Evolutionary conservation across 2,329 filamentous ascomycete genomes (phyloP).

Genomic region (Sporothrix pallida): DNA sequence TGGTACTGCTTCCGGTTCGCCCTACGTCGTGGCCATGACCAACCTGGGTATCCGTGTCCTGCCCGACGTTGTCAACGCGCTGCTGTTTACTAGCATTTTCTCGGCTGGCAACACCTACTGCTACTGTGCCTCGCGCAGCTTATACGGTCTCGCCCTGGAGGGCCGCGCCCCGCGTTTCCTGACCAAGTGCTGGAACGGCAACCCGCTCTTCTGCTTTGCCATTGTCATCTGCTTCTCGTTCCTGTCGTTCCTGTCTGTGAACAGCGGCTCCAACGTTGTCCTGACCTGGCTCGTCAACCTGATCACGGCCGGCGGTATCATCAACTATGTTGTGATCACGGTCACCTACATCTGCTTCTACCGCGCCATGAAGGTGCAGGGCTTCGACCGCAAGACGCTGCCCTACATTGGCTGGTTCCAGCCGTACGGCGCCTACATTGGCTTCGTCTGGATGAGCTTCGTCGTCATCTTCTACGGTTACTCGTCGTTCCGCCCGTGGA

Average conservation of each 20-base stretch:
- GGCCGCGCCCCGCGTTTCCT: conserved; percentile 50
- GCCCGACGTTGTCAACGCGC: conserved; percentile 68
- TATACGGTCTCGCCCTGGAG: conserved; percentile 50
- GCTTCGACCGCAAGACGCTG: conserved; percentile 44
- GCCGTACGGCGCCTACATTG: conserved; percentile 49
- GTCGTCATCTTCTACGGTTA: conserved; percentile 58
- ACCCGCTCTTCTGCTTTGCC: conserved; percentile 50
- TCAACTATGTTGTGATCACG: conserved; percentile 53
- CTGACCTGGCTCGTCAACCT: conserved; percentile 53
- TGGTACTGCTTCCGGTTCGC: conserved; percentile 57
- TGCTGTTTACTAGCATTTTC: conserved; percentile 64
- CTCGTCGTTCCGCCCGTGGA: conserved; percentile 56
- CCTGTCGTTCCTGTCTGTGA: conserved; percentile 51
- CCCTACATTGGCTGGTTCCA: conserved; percentile 50
- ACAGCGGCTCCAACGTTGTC: conserved; percentile 46
- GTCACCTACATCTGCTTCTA: conserved; percentile 50
- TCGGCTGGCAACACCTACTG: conserved; percentile 67
- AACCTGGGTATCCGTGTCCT: conserved; percentile 71
- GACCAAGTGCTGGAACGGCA: conserved; percentile 47
- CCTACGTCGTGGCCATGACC: conserved; percentile 73
- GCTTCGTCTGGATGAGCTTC: conserved; percentile 36
- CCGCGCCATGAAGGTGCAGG: conserved; percentile 48
- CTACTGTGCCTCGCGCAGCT: conserved; percentile 51
- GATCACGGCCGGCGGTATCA: conserved; percentile 51
- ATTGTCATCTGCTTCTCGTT: conserved; percentile 47